phyloP scores from a whole-genome alignment of 345 rosid genomes.

The Durio zibethinus region DNA sequence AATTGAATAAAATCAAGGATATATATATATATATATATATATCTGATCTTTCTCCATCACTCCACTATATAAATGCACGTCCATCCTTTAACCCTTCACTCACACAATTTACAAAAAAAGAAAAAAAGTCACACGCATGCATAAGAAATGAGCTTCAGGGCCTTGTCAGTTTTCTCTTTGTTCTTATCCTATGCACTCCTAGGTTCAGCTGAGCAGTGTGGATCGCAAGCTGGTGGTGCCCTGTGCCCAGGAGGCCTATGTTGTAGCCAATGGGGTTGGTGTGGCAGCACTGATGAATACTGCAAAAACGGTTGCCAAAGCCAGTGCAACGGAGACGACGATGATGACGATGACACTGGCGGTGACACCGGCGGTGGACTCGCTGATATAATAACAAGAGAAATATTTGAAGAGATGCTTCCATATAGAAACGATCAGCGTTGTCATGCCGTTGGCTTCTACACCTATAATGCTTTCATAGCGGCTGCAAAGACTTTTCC shows the following conservation, averaged over 20 bases:
- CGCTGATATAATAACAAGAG: conserved; percentile 33
- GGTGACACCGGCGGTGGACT: conserved; percentile 15
- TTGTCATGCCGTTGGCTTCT: conserved; percentile 57
- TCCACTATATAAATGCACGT: too few relatives aligned
- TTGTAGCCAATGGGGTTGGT: conserved; percentile 51
- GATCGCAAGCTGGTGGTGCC: conserved; percentile 49
- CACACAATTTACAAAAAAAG: not conserved
- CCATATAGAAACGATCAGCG: conserved; percentile 47
- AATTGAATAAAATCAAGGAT: too few relatives aligned
- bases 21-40: too few relatives aligned
- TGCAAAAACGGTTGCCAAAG: conserved; percentile 58
- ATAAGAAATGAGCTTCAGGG: conserved; percentile 4
- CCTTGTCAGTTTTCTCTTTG: conserved; percentile 11
- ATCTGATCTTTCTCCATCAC: too few relatives aligned
- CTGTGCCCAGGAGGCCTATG: conserved; percentile 46
- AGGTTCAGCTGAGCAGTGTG: conserved; percentile 48
- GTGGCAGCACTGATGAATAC: conserved; percentile 37
- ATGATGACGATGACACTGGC: not conserved
- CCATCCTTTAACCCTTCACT: not conserved
- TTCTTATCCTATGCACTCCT: not conserved
- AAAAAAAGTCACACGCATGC: too few relatives aligned
- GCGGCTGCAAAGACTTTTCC: conserved; percentile 49
- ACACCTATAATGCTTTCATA: conserved; percentile 61
- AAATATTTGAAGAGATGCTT: conserved; percentile 41
- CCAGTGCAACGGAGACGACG: conserved; percentile 49